Base-by-base conservation (phyloP, 331 rosid genomes). In the Malus hybrid region DNA sequence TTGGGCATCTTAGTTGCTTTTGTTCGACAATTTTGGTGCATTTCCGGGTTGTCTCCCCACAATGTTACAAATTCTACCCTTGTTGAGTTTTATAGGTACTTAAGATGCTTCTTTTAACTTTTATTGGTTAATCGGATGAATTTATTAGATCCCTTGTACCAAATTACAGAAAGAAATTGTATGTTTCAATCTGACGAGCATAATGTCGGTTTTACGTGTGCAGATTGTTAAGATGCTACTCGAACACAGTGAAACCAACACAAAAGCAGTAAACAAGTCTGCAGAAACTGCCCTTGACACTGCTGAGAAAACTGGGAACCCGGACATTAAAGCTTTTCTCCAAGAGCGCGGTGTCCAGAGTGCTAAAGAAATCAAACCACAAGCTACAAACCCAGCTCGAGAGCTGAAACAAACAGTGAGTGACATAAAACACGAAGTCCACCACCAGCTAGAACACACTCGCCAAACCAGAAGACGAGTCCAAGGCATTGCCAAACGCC, bases 391-490 rank as follows among this genome's bases (percentile, higher is more conserved):
- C 48, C 85, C 93, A 69, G 96, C 96, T 16, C 87, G 93, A 1
- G 99, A 95, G 84, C 80, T 95, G 73, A 95, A 95, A 78, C 99
- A 95, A 81, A 92, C 97, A 0, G 99, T 95, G 2, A 95, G 99
- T 12, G 99, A 95, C 83, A 95, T 95, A 72, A 92, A 95, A 29
- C 93, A 95, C 5, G 99, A 92, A 81, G 97, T 95, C 9, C 97
- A 92, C 52, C 65, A 89, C 89, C 97, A 95, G 79, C 84, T 95
- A 16, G 97, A 95, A 70, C 99, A 95, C 85, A 92, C 99, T 4
- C 89, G 97, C 14, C 97, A 95, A 65, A 95, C 99, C 46, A 71
- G 97, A 81, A 89, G 91, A 72, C 92, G 97, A 0, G 99, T 95
- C 4, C 99, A 90, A 85, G 99, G 97, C 78, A 95, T 95, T 2